phyloP scores from a whole-genome alignment of 495 filamentous ascomycete genomes.

The Trichocladium uniseriatum region DNA sequence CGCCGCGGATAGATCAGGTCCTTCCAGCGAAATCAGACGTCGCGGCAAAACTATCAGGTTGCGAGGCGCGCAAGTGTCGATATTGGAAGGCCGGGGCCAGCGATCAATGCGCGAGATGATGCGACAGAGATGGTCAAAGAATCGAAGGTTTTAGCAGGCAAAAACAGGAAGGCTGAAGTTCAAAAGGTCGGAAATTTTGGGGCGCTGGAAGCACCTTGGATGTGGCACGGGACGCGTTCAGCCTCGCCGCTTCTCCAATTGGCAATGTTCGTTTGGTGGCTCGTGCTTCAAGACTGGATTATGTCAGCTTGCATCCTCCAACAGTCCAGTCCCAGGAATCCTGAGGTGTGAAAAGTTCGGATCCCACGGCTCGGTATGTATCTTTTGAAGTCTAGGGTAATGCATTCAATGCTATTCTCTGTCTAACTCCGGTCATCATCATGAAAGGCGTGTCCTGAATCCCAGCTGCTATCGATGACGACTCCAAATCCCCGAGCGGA shows the following conservation, averaged over 20 bases:
- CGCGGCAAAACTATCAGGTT: not conserved
- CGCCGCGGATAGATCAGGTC: not conserved
- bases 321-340: no score
- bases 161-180: constrained; percentile 9
- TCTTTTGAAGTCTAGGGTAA: no score
- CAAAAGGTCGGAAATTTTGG: constrained; percentile 16
- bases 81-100: not conserved
- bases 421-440: no score
- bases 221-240: constrained; percentile 5
- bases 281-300: constrained; percentile 1
- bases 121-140: not conserved
- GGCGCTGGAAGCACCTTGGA: not conserved
- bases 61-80: not conserved
- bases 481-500: no score
- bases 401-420: no score
- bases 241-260: constrained; percentile 1
- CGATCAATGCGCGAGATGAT: not conserved
- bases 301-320: no score
- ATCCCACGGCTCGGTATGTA: no score
- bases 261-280: not conserved
- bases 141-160: not conserved
- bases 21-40: not conserved
- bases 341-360: no score
- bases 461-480: no score
- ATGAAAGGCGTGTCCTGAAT: no score